These are phyloP conservation scores for Prillingera fragicola DNA, from an alignment of 1,284 basidiomycete species.

Conservation along the genomic window DNA sequence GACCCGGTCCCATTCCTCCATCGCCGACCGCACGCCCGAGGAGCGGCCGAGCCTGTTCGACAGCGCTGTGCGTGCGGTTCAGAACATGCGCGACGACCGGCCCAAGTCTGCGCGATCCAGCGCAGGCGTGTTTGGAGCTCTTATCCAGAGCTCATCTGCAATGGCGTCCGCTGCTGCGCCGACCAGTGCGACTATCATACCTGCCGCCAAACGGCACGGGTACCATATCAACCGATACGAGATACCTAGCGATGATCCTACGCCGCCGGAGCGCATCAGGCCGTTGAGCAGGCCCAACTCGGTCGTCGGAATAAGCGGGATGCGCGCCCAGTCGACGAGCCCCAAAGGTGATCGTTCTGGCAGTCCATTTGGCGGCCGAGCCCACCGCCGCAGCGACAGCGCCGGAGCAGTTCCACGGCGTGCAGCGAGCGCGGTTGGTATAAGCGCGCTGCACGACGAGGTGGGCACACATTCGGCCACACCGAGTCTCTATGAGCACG, in stretches of 20 bases:
- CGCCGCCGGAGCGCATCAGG: background rate
- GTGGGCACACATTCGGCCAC: no score
- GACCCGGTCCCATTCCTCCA: conserved; percentile 1
- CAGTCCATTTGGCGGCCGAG: no score
- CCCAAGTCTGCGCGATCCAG: conserved; percentile 56
- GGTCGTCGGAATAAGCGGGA: no score
- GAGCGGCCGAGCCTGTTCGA: conserved; percentile 15
- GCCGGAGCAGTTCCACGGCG: no score
- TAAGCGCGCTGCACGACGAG: no score
- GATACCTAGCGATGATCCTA: conserved; percentile 12
- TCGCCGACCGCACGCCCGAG: conserved; percentile 19
- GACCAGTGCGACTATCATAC: conserved; percentile 55
- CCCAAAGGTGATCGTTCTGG: no score
- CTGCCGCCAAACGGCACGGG: conserved; percentile 62
- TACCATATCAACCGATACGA: conserved; percentile 60
- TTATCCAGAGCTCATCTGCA: conserved; percentile 67
- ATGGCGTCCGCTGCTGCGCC: conserved; percentile 60
- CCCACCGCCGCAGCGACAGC: no score
- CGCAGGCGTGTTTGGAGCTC: conserved; percentile 66
- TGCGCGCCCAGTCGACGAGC: no score
- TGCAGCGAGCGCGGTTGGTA: no score
- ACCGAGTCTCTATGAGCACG: conserved; percentile 27
- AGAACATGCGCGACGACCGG: conserved; percentile 38
- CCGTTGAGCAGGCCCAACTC: no score
- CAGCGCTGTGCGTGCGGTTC: conserved; percentile 12